These are phyloP conservation scores for Croton setiger DNA, from an alignment of 441 rosid species.

Conservation along the genomic window DNA sequence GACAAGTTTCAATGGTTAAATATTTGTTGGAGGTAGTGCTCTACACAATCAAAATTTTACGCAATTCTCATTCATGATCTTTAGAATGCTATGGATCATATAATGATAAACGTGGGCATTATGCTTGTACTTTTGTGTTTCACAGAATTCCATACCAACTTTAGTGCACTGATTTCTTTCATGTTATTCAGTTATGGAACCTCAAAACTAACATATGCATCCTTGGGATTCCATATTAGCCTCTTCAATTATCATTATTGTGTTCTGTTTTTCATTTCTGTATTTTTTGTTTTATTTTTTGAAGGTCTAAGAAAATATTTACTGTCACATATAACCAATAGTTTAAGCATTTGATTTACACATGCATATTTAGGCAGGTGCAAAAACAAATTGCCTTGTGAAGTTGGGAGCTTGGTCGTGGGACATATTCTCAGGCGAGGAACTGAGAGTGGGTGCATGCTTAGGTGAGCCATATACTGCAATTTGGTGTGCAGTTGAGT, in stretches of 20 bases:
- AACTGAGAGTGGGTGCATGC: slow-evolving; percentile 36
- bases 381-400: slow-evolving; percentile 21
- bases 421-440: slow-evolving; percentile 38
- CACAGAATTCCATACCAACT: background rate
- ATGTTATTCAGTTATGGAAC: background rate
- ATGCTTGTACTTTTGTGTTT: background rate
- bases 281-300: background rate
- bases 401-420: slow-evolving; percentile 42
- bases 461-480: slow-evolving; percentile 38
- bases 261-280: no score
- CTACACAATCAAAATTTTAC: background rate
- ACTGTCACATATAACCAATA: background rate
- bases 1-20: slow-evolving; percentile 30
- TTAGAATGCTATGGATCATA: background rate
- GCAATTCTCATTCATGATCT: background rate
- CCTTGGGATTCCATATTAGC: background rate
- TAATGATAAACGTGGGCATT: background rate
- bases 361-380: slow-evolving; percentile 29
- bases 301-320: background rate
- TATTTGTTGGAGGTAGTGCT: slow-evolving; percentile 31
- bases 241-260: background rate
- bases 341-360: slow-evolving; percentile 3
- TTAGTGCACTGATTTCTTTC: background rate
- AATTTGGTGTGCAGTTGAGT: slow-evolving; percentile 36
- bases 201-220: background rate